Evolutionary conservation across 306 rosid genomes (phyloP).

Genomic region (Castanopsis chinensis): DNA sequence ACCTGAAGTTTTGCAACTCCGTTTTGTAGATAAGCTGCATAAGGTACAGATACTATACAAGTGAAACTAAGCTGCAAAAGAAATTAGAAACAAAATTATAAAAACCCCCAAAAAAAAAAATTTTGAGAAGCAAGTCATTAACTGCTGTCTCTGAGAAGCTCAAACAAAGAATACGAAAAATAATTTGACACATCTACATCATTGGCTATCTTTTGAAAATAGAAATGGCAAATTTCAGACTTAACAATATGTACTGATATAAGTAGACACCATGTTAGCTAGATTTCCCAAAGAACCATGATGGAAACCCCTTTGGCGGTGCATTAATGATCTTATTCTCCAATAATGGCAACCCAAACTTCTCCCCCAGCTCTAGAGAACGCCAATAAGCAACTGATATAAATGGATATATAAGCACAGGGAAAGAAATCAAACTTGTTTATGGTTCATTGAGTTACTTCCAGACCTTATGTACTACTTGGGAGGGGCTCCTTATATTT

Average conservation of each 20-base stretch:
- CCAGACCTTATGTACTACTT: too few species aligned
- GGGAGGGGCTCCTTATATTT: too few species aligned
- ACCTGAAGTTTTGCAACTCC: conserved; percentile 69
- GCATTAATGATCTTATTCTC: too few species aligned
- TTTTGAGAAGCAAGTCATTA: neutral
- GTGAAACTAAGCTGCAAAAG: conserved; percentile 59
- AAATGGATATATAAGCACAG: too few species aligned
- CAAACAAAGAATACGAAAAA: neutral
- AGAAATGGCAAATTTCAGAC: neutral
- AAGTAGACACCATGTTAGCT: too few species aligned
- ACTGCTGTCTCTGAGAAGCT: neutral
- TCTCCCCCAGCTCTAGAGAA: too few species aligned
- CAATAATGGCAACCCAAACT: too few species aligned
- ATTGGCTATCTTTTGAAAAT: neutral
- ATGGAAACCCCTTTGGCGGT: too few species aligned
- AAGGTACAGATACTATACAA: conserved; percentile 50
- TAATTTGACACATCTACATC: neutral
- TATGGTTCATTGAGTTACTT: too few species aligned
- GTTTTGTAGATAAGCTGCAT: conserved; percentile 46
- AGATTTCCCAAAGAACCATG: too few species aligned
- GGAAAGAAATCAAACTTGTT: too few species aligned
- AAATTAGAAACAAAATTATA: neutral
- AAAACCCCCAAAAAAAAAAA: neutral
- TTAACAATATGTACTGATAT: neutral
- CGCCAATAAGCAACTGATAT: too few species aligned